Percentiles rank a stretch among this genome's conserved stretches.
These are phyloP conservation scores for Ilyonectria destructans DNA, from an alignment of 2,329 filamentous ascomycete genomes.

Conservation along the genomic window DNA sequence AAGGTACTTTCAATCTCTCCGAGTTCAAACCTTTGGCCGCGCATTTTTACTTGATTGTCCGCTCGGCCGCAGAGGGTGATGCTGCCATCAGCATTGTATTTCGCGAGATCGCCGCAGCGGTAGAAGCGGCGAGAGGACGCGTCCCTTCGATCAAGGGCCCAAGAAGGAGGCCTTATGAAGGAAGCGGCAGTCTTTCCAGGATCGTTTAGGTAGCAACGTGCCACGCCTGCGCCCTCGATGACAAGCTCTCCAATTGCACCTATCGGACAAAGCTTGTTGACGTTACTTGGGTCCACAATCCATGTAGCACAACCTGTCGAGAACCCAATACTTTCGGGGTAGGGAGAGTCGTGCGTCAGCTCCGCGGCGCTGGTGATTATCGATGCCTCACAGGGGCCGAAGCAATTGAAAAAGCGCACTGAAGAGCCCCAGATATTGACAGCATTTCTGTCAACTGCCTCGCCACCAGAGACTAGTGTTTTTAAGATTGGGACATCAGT, in stretches of 20 bases:
- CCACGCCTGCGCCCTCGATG: slow-evolving; percentile 12
- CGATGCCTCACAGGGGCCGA: slow-evolving; percentile 16
- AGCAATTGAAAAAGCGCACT: slow-evolving; percentile 17
- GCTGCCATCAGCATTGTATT: slow-evolving; percentile 12
- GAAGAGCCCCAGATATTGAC: slow-evolving; percentile 13
- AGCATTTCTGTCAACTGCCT: slow-evolving; percentile 13
- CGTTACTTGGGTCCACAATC: slow-evolving; percentile 13
- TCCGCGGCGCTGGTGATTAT: slow-evolving; percentile 12
- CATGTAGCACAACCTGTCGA: slow-evolving; percentile 17
- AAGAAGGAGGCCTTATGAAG: slow-evolving; percentile 13
- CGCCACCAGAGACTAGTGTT: slow-evolving; percentile 9
- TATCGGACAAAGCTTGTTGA: slow-evolving; percentile 15
- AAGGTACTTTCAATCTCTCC: slow-evolving; percentile 16
- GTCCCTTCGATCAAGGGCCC: slow-evolving; percentile 7
- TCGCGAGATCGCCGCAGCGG: slow-evolving; percentile 12
- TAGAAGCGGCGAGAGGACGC: slow-evolving; percentile 10
- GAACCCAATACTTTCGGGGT: slow-evolving; percentile 15
- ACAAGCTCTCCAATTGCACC: slow-evolving; percentile 18
- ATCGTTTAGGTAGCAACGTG: slow-evolving; percentile 14
- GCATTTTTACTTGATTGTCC: slow-evolving; percentile 17
- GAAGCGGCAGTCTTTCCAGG: slow-evolving; percentile 11
- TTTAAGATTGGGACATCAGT: slow-evolving; percentile 11
- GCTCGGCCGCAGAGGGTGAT: slow-evolving; percentile 14
- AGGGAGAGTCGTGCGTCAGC: slow-evolving; percentile 14
- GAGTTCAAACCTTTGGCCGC: slow-evolving; percentile 16